Percentiles rank a stretch among this genome's conserved stretches.
phyloP scores from a whole-genome alignment of 345 rosid species.

The Hibiscus syriacus region DNA sequence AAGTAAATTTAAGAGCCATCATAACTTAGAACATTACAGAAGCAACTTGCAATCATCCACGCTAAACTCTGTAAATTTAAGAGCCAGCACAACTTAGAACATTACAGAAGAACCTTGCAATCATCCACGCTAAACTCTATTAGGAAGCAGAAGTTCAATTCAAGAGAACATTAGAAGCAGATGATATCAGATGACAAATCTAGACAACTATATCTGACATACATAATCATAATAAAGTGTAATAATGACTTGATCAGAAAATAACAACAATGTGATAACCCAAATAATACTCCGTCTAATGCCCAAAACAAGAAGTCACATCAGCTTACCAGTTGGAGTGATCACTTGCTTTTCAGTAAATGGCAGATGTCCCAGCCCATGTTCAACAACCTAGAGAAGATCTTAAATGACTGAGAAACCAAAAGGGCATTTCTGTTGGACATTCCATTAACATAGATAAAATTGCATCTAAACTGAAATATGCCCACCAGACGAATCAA shows the following conservation, averaged over 20 bases:
- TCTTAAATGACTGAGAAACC: constrained; percentile 11
- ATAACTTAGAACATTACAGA: not conserved
- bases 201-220: not conserved
- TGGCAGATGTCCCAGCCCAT: constrained; percentile 96
- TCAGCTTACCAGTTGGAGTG: constrained; percentile 86
- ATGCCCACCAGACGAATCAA: constrained; percentile 88
- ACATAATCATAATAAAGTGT: not conserved
- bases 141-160: not conserved
- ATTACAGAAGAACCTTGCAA: not conserved
- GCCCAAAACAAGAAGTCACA: not conserved
- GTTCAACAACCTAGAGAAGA: constrained; percentile 78
- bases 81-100: not conserved
- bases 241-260: not conserved
- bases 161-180: not conserved
- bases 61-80: not conserved
- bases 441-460: constrained; percentile 4
- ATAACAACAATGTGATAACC: not conserved
- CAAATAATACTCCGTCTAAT: not conserved
- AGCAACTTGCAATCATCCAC: not conserved
- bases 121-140: not conserved
- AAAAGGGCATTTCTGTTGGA: not conserved
- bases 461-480: constrained; percentile 4
- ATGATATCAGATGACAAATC: not conserved
- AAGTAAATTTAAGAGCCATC: not conserved
- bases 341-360: constrained; percentile 95